These are phyloP conservation scores for Xylariaceae sp. DNA, from an alignment of 2,329 filamentous ascomycete species.

Conservation along the genomic window DNA sequence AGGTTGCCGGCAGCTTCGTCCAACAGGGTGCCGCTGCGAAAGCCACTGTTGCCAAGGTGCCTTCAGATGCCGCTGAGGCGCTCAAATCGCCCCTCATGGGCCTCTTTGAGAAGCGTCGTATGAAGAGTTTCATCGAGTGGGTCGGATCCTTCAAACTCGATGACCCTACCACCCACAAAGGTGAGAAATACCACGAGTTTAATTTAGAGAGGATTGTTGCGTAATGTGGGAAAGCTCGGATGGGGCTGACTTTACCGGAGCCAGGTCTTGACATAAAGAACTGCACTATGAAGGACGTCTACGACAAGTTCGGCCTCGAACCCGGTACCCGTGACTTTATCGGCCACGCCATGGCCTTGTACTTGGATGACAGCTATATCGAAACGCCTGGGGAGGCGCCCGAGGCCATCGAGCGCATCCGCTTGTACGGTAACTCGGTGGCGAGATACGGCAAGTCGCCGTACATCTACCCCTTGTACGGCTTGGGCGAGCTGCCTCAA, in stretches of 20 bases:
- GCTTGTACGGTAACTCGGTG: slow-evolving; percentile 95
- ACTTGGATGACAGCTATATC: slow-evolving; percentile 84
- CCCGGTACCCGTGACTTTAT: slow-evolving; percentile 87
- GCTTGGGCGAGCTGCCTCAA: slow-evolving; percentile 92
- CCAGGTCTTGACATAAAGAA: slow-evolving; percentile 71
- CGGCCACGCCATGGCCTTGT: slow-evolving; percentile 96
- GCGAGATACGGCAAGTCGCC: slow-evolving; percentile 96
- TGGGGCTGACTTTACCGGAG: slow-evolving; percentile 7
- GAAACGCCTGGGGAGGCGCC: slow-evolving; percentile 64
- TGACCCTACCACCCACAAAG: slow-evolving; percentile 82
- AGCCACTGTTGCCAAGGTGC: slow-evolving; percentile 94
- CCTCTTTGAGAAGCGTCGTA: slow-evolving; percentile 93
- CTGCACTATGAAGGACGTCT: slow-evolving; percentile 95
- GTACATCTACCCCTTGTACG: slow-evolving; percentile 98
- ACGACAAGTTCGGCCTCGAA: slow-evolving; percentile 96
- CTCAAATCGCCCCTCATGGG: slow-evolving; percentile 93
- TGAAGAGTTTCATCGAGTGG: slow-evolving; percentile 96
- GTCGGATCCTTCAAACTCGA: slow-evolving; percentile 78
- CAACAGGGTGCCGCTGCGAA: slow-evolving; percentile 79
- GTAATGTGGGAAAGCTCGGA: not conserved
- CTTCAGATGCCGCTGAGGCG: slow-evolving; percentile 85
- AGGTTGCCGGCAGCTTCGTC: slow-evolving; percentile 93
- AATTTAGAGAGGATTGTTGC: not conserved
- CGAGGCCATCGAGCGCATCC: slow-evolving; percentile 85
- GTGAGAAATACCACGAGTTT: slow-evolving; percentile 43